These are phyloP conservation scores for Hypoxylon sp. DNA, from an alignment of 2,329 filamentous ascomycete species.

Conservation along the genomic window DNA sequence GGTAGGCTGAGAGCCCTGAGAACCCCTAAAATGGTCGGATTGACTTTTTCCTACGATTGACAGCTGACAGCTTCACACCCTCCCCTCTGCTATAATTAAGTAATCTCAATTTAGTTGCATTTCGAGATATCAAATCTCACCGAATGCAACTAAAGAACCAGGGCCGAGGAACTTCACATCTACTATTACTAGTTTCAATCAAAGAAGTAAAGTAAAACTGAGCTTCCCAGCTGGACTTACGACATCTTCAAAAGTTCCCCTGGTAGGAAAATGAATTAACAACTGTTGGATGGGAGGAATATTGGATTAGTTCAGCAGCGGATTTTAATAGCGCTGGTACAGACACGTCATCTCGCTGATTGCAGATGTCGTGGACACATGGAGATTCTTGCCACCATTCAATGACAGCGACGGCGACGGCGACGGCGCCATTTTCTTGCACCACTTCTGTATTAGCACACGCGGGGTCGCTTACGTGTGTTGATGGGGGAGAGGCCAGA, in stretches of 20 bases:
- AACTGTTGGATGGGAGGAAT: too few relatives aligned
- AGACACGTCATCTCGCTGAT: conserved; percentile 35
- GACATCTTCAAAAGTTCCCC: too few relatives aligned
- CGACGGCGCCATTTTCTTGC: conserved; percentile 15
- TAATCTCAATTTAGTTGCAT: conserved; percentile 18
- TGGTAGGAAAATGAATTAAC: too few relatives aligned
- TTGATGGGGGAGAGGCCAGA: not conserved
- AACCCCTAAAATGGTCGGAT: conserved; percentile 5
- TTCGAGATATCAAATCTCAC: conserved; percentile 22
- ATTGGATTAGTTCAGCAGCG: conserved; percentile 15
- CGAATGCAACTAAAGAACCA: conserved; percentile 17
- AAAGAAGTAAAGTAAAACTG: too few relatives aligned
- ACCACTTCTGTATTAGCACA: conserved; percentile 1
- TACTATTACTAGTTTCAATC: too few relatives aligned
- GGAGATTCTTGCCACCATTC: conserved; percentile 12
- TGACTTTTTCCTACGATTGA: not conserved
- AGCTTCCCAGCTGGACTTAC: too few relatives aligned
- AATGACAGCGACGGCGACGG: not conserved
- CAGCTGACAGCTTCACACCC: conserved; percentile 4
- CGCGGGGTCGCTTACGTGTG: conserved; percentile 16
- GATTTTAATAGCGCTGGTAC: conserved; percentile 8
- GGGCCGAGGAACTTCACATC: conserved; percentile 8
- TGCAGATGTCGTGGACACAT: conserved; percentile 27
- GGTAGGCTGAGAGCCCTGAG: conserved; percentile 7
- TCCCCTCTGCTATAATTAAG: conserved; percentile 16